Conservation (phyloP, 2,329 filamentous ascomycete genomes). For the Aspergillus eucalypticola region DNA sequence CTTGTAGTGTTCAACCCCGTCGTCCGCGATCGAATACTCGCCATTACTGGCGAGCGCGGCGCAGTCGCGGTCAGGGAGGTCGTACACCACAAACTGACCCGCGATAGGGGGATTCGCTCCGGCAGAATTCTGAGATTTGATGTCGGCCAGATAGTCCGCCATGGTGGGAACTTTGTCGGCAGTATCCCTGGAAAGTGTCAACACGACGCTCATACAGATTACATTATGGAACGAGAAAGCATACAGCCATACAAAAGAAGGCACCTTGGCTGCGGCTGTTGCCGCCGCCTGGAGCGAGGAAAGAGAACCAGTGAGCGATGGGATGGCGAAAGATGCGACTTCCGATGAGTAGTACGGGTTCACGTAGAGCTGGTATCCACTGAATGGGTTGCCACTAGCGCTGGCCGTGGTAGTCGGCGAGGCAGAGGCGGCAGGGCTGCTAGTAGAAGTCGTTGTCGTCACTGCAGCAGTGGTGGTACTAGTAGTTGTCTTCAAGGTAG, state of each 20-base stretch:
- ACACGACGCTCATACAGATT: neutral
- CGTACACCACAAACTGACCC: conserved; percentile 62
- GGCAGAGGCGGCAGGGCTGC: neutral
- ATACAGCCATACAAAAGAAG: conserved; percentile 57
- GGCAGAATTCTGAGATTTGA: conserved; percentile 49
- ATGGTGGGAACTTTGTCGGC: conserved; percentile 52
- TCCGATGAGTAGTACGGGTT: conserved; percentile 58
- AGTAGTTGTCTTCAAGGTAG: conserved; percentile 1
- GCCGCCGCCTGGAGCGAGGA: conserved; percentile 54
- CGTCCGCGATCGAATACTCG: conserved; percentile 58
- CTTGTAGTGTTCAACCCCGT: conserved; percentile 54
- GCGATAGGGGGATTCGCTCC: conserved; percentile 50
- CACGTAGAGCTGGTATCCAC: conserved; percentile 53
- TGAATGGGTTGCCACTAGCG: conserved; percentile 53
- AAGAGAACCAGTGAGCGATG: conserved; percentile 55
- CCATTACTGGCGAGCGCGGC: conserved; percentile 65
- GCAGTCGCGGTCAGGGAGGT: conserved; percentile 65
- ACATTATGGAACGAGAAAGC: conserved; percentile 2
- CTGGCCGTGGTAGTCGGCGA: conserved; percentile 20
- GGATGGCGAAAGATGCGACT: conserved; percentile 59
- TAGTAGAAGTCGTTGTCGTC: neutral
- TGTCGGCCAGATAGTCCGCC: conserved; percentile 50
- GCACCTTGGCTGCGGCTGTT: conserved; percentile 50
- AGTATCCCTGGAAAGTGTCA: conserved; percentile 40
- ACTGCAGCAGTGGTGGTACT: neutral